A percentile compares a stretch with the other conserved stretches of the same genome.
Evolutionary conservation across 179 eudicot species (phyloP).

Genomic region (Gypsophila paniculata): DNA sequence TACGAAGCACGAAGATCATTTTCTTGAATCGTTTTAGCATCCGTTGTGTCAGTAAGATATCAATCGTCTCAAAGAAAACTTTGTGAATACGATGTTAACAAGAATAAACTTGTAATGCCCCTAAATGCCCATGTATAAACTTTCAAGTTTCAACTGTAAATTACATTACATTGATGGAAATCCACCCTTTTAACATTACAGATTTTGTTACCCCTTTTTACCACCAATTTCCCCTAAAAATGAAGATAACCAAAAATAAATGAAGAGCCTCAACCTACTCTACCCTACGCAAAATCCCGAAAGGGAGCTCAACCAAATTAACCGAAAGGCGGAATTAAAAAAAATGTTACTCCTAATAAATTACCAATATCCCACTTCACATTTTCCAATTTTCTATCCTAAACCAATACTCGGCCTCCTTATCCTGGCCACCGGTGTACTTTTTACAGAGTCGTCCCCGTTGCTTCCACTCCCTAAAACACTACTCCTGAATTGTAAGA

Average conservation of each 20-base stretch:
- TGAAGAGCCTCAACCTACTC: slow-evolving; percentile 33
- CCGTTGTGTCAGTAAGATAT: too few species aligned
- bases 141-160: slow-evolving; percentile 28
- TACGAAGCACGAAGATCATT: slow-evolving; percentile 11
- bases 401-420: slow-evolving; percentile 13
- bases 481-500: slow-evolving; percentile 1
- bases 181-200: slow-evolving; percentile 28
- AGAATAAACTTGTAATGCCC: background rate
- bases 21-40: background rate
- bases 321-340: slow-evolving; percentile 1
- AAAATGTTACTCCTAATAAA: background rate
- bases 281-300: slow-evolving; percentile 37
- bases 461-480: slow-evolving; percentile 4
- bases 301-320: slow-evolving; percentile 22
- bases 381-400: slow-evolving; percentile 17
- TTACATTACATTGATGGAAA: slow-evolving; percentile 24
- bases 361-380: slow-evolving; percentile 19
- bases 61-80: too few species aligned
- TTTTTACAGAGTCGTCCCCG: slow-evolving; percentile 8
- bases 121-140: slow-evolving; percentile 25
- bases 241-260: slow-evolving; percentile 27
- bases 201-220: slow-evolving; percentile 28
- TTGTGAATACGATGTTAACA: background rate
- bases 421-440: slow-evolving; percentile 1
- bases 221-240: slow-evolving; percentile 25